Evolutionary conservation across 192 early-diverging fungal genomes (phyloP).

Genomic region (Rhizophagus sp.): DNA sequence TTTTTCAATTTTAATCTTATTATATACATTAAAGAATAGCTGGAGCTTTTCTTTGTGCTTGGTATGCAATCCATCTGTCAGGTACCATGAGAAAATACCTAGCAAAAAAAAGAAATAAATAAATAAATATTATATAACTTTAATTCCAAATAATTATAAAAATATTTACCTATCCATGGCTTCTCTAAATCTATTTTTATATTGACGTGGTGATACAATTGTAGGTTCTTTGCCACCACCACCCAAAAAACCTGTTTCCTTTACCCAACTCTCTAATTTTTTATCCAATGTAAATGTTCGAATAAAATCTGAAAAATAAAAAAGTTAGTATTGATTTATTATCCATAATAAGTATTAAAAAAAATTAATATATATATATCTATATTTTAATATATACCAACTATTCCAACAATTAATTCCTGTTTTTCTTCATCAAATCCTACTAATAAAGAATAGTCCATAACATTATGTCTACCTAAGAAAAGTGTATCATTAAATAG

Average conservation of each 20-base stretch:
- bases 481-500: slow-evolving; percentile 95
- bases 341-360: too few relatives aligned
- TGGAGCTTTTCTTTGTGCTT: not conserved
- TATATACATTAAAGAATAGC: slow-evolving; percentile 18
- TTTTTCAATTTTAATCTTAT: not conserved
- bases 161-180: slow-evolving; percentile 81
- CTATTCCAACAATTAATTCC: slow-evolving; percentile 96
- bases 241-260: slow-evolving; percentile 89
- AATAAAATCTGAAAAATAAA: slow-evolving; percentile 74
- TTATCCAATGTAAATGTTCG: slow-evolving; percentile 99
- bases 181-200: slow-evolving; percentile 88
- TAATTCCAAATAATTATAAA: not conserved
- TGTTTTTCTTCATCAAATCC: slow-evolving; percentile 85
- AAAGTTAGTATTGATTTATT: too few relatives aligned
- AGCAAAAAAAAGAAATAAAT: not conserved
- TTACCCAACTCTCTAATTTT: slow-evolving; percentile 97
- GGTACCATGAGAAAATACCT: slow-evolving; percentile 84
- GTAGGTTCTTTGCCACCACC: slow-evolving; percentile 92
- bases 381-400: slow-evolving; percentile 57
- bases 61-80: slow-evolving; percentile 47
- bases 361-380: not conserved
- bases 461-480: slow-evolving; percentile 89
- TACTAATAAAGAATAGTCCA: slow-evolving; percentile 97
- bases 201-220: slow-evolving; percentile 93
- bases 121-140: not conserved